phyloP scores from a whole-genome alignment of 139 green algal genomes.

The Chlorella ohadii region DNA sequence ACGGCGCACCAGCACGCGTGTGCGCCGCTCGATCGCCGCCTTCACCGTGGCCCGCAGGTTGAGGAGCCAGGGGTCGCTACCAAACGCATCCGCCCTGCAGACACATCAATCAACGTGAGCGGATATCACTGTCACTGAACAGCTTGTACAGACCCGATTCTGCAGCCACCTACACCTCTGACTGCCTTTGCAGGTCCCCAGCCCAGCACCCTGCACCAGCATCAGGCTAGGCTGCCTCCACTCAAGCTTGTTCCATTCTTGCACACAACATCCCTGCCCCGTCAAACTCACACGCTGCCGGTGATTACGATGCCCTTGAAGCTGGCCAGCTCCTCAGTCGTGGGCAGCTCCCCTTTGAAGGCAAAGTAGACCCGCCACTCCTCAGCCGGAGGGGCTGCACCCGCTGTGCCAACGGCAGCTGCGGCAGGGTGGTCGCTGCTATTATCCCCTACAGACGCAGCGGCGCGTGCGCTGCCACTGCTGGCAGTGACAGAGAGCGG shows the following conservation, averaged over 20 bases:
- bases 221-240: no score
- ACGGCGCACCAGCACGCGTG: slow-evolving; percentile 15
- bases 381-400: not conserved
- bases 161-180: no score
- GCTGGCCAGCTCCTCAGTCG: not conserved
- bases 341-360: slow-evolving; percentile 9
- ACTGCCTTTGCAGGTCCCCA: no score
- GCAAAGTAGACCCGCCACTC: slow-evolving; percentile 21
- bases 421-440: no score
- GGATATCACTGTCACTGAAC: no score
- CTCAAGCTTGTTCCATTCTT: no score
- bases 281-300: slow-evolving; percentile 12
- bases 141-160: no score
- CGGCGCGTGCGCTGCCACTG: no score
- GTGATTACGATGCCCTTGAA: slow-evolving; percentile 15
- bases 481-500: not conserved
- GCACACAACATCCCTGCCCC: not conserved
- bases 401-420: no score
- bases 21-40: not conserved
- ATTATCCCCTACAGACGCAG: no score
- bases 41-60: not conserved
- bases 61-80: not conserved
- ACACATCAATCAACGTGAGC: no score
- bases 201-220: no score
- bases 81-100: slow-evolving; percentile 26